Conservation (phyloP, 2,329 filamentous ascomycete species). For the Sarocladium brachiariae region DNA sequence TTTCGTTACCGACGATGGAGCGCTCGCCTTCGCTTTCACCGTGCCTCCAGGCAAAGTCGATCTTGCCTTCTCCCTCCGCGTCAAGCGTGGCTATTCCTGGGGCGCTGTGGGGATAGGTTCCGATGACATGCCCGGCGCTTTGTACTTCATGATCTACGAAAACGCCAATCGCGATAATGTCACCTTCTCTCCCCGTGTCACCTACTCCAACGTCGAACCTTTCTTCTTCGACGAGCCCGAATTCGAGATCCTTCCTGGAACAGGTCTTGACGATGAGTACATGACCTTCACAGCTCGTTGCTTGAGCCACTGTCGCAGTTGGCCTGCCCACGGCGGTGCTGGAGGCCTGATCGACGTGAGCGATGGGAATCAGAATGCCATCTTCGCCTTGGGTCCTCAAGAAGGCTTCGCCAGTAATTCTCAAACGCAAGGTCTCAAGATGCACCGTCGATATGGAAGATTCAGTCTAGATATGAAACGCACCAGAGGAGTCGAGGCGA, state of each 20-base stretch:
- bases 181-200: slow-evolving; percentile 49
- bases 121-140: slow-evolving; percentile 41
- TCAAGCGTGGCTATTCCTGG: slow-evolving; percentile 40
- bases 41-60: slow-evolving; percentile 40
- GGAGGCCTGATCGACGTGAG: slow-evolving; percentile 42
- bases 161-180: slow-evolving; percentile 39
- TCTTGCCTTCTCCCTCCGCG: slow-evolving; percentile 48
- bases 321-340: slow-evolving; percentile 27
- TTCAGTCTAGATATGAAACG: slow-evolving; percentile 50
- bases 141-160: slow-evolving; percentile 50
- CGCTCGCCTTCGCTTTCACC: slow-evolving; percentile 43
- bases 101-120: slow-evolving; percentile 48
- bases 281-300: slow-evolving; percentile 47
- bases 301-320: slow-evolving; percentile 41
- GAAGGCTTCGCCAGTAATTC: slow-evolving; percentile 36
- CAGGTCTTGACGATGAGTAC: slow-evolving; percentile 37
- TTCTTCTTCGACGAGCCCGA: slow-evolving; percentile 35
- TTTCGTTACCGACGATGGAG: slow-evolving; percentile 36
- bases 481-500: slow-evolving; percentile 38
- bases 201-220: slow-evolving; percentile 46
- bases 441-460: slow-evolving; percentile 45
- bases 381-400: slow-evolving; percentile 50
- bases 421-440: slow-evolving; percentile 36
- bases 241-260: slow-evolving; percentile 38
- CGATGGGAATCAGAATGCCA: slow-evolving; percentile 40